Conservation (phyloP, 257 asterid genomes). For the Fraxinus quadrangulata region DNA sequence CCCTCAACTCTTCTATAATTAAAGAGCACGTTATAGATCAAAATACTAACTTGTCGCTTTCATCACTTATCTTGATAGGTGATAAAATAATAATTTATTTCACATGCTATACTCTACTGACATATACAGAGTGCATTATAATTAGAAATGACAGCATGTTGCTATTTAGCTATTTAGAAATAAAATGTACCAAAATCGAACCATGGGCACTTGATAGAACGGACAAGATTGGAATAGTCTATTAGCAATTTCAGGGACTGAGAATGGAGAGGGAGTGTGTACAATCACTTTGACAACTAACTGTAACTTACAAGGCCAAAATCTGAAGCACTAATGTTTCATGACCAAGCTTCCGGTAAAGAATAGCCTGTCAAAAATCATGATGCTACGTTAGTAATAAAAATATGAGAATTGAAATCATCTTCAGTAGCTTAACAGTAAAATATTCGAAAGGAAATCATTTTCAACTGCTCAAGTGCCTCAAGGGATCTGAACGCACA, state of each 20-base stretch:
- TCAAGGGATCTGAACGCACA: constrained; percentile 22
- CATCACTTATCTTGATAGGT: neutral
- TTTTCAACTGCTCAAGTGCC: neutral
- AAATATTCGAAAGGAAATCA: constrained; percentile 1
- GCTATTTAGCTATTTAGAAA: constrained; percentile 1
- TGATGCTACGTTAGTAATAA: constrained; percentile 9
- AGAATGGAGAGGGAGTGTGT: neutral
- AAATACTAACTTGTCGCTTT: neutral
- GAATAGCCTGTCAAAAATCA: constrained; percentile 80
- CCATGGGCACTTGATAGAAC: neutral
- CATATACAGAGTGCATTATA: constrained; percentile 9
- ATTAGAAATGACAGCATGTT: neutral
- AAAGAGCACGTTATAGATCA: neutral
- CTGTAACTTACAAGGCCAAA: constrained; percentile 76
- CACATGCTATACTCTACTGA: neutral
- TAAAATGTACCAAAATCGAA: neutral
- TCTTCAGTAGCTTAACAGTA: constrained; percentile 23
- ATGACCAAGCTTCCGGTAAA: constrained; percentile 93
- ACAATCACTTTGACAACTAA: neutral
- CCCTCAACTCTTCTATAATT: neutral
- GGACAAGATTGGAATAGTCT: neutral
- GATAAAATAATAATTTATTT: neutral
- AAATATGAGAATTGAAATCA: constrained; percentile 1
- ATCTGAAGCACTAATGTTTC: constrained; percentile 83
- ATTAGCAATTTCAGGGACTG: neutral